These are phyloP conservation scores for Lasiodiplodia citricola DNA, from an alignment of 2,329 filamentous ascomycete genomes.

Conservation along the genomic window DNA sequence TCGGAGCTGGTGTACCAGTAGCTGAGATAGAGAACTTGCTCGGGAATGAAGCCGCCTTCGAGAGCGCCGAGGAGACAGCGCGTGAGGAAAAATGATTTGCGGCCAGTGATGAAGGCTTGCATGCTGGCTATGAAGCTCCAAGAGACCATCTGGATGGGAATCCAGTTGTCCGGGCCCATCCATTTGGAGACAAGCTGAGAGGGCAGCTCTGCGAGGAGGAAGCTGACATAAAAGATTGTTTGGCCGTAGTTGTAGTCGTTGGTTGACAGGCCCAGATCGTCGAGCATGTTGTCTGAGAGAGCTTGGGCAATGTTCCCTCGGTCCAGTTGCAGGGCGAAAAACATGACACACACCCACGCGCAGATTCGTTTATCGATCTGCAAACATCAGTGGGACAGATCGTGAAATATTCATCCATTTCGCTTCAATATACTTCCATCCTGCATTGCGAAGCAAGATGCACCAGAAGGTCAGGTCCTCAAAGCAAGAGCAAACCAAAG, in stretches of 20 bases:
- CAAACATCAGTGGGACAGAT: slow-evolving; percentile 1
- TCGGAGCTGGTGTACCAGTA: slow-evolving; percentile 79
- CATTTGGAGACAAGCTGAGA: slow-evolving; percentile 55
- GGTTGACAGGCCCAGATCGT: slow-evolving; percentile 41
- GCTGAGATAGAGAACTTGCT: slow-evolving; percentile 70
- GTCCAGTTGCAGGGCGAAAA: slow-evolving; percentile 60
- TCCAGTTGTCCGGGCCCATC: slow-evolving; percentile 52
- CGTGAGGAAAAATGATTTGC: slow-evolving; percentile 49
- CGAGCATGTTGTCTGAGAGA: slow-evolving; percentile 42
- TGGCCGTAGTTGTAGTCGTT: slow-evolving; percentile 48
- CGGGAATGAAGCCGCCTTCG: slow-evolving; percentile 63
- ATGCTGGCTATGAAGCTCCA: slow-evolving; percentile 62
- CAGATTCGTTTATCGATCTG: slow-evolving; percentile 59
- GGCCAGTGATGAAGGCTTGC: slow-evolving; percentile 70
- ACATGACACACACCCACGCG: slow-evolving; percentile 60
- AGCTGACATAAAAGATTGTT: slow-evolving; percentile 77
- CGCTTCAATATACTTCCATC: not conserved
- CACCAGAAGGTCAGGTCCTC: not conserved
- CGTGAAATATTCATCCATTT: not conserved
- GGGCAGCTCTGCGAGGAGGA: slow-evolving; percentile 64
- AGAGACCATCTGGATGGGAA: slow-evolving; percentile 51
- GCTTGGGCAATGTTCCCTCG: slow-evolving; percentile 52
- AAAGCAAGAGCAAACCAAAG: not conserved
- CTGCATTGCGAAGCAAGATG: not conserved
- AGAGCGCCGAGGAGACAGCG: slow-evolving; percentile 52